Evolutionary conservation across 192 early-diverging fungal species (phyloP), one percentile per base, ranked within the genome.

Genomic region (Coemansia sp.): DNA sequence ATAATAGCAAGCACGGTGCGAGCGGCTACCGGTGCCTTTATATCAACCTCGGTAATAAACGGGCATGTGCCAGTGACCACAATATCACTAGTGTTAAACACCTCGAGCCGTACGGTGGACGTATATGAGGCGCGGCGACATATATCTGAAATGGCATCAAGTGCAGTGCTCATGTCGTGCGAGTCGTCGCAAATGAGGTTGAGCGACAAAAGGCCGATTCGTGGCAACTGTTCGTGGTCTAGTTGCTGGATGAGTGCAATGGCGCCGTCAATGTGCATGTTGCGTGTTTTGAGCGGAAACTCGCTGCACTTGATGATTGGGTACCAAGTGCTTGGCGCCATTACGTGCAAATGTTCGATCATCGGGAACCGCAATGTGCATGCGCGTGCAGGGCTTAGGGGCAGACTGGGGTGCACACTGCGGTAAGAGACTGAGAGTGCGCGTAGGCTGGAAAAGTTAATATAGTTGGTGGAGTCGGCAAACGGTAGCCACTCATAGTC

Each of bases 171-270:
- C 53, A 55, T 25, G 15, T 55, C 23, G 4, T 24, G 19, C 6
- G 53, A 55, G 15, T 22, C 15, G 27, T 55, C 53, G n/a, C n/a
- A 55, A 25, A 55, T 55, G 12, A 55, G 19, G n/a, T 55, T 55
- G 15, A 55, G 17, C 14, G 53, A 29, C 25, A 55, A 29, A n/a
- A n/a, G 22, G 12, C 29, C 29, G 29, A 55, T 55, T 35, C 9
- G 11, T 2, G 53, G 53, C 1, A 55, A 29, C 12, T 25, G 23
- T 0, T n/a, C 15, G 2, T 14, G 0, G 24, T 32, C 27, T 7
- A 55, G 17, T 1, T 5, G n/a, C 7, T 55, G 19, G 3, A 55
- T 5, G 11, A 55, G 24, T 15, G 15, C 53, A n/a, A 55, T 19
- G 0, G 53, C 23, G 24, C 53, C 53, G 15, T 55, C 53, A 2